Evolutionary conservation across 371 early-diverging fungal genomes (phyloP).

Genomic region (Dinochytrium kinnereticum): DNA sequence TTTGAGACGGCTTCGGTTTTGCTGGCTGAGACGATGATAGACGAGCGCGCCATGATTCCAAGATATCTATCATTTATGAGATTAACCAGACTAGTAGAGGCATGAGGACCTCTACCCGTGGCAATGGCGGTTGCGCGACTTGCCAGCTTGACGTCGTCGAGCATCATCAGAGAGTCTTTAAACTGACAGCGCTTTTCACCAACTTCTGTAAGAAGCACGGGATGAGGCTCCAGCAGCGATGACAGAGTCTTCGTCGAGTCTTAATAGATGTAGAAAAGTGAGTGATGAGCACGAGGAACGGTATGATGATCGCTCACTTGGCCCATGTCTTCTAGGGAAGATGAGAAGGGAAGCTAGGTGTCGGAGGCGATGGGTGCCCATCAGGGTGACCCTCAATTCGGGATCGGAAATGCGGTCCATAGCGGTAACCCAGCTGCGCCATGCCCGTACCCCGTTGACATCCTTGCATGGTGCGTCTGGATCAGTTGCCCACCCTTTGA

Average conservation of each 20-base stretch:
- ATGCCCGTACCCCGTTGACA: neutral
- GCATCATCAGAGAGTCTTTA: neutral
- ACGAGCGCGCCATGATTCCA: neutral
- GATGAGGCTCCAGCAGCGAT: neutral
- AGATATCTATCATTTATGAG: constrained; percentile 7
- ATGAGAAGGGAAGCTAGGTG: neutral
- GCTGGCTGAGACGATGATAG: no score
- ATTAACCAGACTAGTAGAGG: no score
- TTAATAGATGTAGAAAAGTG: neutral
- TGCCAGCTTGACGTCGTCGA: neutral
- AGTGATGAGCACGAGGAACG: neutral
- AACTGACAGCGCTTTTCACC: neutral
- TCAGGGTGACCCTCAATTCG: neutral
- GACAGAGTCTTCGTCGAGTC: neutral
- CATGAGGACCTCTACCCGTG: neutral
- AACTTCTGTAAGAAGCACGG: no score
- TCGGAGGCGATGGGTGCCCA: neutral
- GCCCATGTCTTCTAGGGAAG: neutral
- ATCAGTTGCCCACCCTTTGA: no score
- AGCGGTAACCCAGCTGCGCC: neutral
- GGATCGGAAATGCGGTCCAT: neutral
- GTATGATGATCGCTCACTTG: neutral
- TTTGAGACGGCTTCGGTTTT: no score
- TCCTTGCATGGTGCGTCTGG: no score
- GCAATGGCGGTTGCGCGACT: neutral